These are phyloP conservation scores for Heritiera fomes DNA, from an alignment of 345 rosid species.

Conservation along the genomic window DNA sequence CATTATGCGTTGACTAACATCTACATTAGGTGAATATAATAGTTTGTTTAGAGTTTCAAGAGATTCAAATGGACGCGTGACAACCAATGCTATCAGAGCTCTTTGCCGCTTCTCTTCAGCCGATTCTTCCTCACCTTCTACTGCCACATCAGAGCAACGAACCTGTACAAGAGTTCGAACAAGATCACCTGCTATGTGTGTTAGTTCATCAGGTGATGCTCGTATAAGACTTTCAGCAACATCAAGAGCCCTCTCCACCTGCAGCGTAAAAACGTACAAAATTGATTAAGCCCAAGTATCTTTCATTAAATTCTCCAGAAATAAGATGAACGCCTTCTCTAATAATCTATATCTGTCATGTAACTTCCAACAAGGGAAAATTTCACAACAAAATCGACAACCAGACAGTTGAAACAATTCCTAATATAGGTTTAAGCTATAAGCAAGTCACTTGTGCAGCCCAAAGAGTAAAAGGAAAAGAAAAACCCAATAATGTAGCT, in stretches of 20 bases:
- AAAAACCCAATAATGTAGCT: neutral
- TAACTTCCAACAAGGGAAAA: neutral
- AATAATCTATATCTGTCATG: neutral
- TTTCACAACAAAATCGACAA: neutral
- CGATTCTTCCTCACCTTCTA: conserved; percentile 95
- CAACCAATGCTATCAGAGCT: conserved; percentile 81
- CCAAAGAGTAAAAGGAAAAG: conserved; percentile 10
- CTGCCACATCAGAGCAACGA: conserved; percentile 85
- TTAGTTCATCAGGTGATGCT: conserved; percentile 92
- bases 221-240: conserved; percentile 89
- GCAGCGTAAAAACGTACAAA: conserved; percentile 25
- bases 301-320: conserved; percentile 8
- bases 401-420: neutral
- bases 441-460: conserved; percentile 6
- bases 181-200: conserved; percentile 75
- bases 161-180: conserved; percentile 76
- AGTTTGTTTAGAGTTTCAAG: conserved; percentile 61
- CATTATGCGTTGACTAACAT: conserved; percentile 93
- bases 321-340: neutral
- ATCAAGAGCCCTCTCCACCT: conserved; percentile 89
- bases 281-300: neutral
- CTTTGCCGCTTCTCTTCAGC: conserved; percentile 93
- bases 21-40: conserved; percentile 83
- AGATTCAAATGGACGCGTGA: conserved; percentile 75
- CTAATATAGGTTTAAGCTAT: neutral